A percentile compares a stretch with the other conserved stretches of the same genome.
phyloP scores from a whole-genome alignment of 2,329 filamentous ascomycete species.

The Colletotrichum sp. region DNA sequence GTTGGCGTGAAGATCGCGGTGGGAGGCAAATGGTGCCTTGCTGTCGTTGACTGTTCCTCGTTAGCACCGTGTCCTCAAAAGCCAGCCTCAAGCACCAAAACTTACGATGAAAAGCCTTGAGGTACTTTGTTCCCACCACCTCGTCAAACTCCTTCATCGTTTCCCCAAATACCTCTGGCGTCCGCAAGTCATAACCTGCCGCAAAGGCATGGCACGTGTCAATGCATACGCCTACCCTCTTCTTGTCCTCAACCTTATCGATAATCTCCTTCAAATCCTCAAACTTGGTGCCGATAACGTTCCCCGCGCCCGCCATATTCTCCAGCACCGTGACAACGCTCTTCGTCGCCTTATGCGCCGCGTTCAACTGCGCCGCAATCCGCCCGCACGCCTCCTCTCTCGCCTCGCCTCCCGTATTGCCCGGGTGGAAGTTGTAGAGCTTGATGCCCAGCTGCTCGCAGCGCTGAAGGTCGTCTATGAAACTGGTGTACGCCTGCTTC shows the following conservation, averaged over 20 bases:
- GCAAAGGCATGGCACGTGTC: constrained; percentile 98
- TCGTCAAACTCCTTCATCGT: constrained; percentile 80
- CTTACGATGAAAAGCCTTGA: constrained; percentile 77
- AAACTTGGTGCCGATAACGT: constrained; percentile 84
- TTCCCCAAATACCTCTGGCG: constrained; percentile 71
- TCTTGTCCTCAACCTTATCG: constrained; percentile 76
- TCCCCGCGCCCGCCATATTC: constrained; percentile 93
- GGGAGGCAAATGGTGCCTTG: constrained; percentile 83
- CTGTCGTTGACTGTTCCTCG: constrained; percentile 81
- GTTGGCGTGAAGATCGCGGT: constrained; percentile 91
- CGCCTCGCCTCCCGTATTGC: constrained; percentile 73
- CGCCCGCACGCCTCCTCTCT: constrained; percentile 74
- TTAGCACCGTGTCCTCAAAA: not conserved
- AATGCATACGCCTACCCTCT: constrained; percentile 88
- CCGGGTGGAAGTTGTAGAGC: constrained; percentile 98
- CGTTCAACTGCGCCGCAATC: constrained; percentile 83
- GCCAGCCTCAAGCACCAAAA: not conserved
- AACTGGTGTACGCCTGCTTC: constrained; percentile 82
- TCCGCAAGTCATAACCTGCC: constrained; percentile 87
- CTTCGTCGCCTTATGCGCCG: constrained; percentile 76
- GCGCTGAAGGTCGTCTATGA: constrained; percentile 84
- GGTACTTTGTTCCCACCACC: constrained; percentile 77
- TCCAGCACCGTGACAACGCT: constrained; percentile 85
- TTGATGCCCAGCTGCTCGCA: constrained; percentile 86
- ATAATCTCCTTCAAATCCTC: constrained; percentile 90